These are phyloP conservation scores for Verticillium alfalfae DNA, from an alignment of 2,329 filamentous ascomycete genomes.

Conservation along the genomic window DNA sequence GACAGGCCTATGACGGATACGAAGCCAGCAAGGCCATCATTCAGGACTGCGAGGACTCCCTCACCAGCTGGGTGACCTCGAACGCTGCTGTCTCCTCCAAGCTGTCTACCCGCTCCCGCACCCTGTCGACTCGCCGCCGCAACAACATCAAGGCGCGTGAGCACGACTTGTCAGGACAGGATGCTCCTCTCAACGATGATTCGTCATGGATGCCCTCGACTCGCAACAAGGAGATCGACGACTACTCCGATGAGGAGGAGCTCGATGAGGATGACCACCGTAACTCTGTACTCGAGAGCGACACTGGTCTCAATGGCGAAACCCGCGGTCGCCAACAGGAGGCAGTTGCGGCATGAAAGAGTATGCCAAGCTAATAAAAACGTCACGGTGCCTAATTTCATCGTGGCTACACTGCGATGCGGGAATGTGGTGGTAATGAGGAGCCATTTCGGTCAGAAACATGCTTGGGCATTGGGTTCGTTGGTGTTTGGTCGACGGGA, in stretches of 20 bases:
- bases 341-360: conserved; percentile 35
- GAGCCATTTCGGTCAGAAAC: neutral
- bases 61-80: conserved; percentile 93
- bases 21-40: conserved; percentile 98
- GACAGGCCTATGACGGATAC: conserved; percentile 93
- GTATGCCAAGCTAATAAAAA: neutral
- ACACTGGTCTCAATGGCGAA: conserved; percentile 48
- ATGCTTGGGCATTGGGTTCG: neutral
- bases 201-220: conserved; percentile 81
- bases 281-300: conserved; percentile 45
- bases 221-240: conserved; percentile 51
- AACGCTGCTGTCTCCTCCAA: conserved; percentile 85
- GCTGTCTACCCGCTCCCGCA: conserved; percentile 81
- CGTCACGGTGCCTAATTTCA: conserved; percentile 4
- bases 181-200: conserved; percentile 69
- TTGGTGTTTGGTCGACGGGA: neutral
- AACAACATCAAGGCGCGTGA: conserved; percentile 61
- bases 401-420: neutral
- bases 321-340: conserved; percentile 50
- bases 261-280: conserved; percentile 51
- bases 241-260: conserved; percentile 61
- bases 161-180: conserved; percentile 77
- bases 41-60: conserved; percentile 94
- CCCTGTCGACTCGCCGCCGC: conserved; percentile 77
- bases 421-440: neutral